These are phyloP conservation scores for Hyaloscypha hepaticicola DNA, from an alignment of 495 filamentous ascomycete species.

Conservation along the genomic window DNA sequence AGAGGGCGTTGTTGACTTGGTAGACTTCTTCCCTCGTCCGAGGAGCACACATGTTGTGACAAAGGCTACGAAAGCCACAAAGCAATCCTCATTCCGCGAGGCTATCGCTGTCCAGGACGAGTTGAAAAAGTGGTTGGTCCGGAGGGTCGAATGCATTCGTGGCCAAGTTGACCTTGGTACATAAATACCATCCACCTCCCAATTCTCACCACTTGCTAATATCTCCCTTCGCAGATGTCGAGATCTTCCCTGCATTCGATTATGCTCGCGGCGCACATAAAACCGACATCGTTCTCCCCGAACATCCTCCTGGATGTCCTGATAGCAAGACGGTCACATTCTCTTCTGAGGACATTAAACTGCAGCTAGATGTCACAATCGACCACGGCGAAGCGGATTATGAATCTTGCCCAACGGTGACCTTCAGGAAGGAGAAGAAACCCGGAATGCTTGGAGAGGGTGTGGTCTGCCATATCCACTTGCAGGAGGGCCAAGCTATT, in stretches of 20 bases:
- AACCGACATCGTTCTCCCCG: constrained; percentile 45
- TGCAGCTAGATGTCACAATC: constrained; percentile 65
- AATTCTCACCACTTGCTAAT: not conserved
- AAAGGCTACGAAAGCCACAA: constrained; percentile 40
- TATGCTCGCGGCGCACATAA: constrained; percentile 61
- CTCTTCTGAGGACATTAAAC: constrained; percentile 50
- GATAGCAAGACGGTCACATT: constrained; percentile 62
- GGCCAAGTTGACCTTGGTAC: constrained; percentile 55
- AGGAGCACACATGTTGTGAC: constrained; percentile 34
- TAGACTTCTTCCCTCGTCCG: constrained; percentile 70
- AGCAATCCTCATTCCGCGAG: constrained; percentile 51
- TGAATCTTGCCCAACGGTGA: constrained; percentile 44
- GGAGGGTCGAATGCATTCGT: constrained; percentile 67
- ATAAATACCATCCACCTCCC: not conserved
- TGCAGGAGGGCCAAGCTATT: constrained; percentile 63
- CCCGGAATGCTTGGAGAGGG: constrained; percentile 56
- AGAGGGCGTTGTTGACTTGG: constrained; percentile 64
- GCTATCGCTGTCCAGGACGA: constrained; percentile 49
- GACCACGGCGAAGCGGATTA: constrained; percentile 54
- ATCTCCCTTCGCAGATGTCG: constrained; percentile 43
- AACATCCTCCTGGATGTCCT: constrained; percentile 34
- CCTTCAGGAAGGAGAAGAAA: constrained; percentile 51
- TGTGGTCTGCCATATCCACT: constrained; percentile 53
- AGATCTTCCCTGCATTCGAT: constrained; percentile 69
- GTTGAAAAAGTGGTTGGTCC: constrained; percentile 60